Percentiles rank a stretch among this genome's conserved stretches.
Conservation (phyloP, 768 basidiomycete genomes). For the Russula emetica region DNA sequence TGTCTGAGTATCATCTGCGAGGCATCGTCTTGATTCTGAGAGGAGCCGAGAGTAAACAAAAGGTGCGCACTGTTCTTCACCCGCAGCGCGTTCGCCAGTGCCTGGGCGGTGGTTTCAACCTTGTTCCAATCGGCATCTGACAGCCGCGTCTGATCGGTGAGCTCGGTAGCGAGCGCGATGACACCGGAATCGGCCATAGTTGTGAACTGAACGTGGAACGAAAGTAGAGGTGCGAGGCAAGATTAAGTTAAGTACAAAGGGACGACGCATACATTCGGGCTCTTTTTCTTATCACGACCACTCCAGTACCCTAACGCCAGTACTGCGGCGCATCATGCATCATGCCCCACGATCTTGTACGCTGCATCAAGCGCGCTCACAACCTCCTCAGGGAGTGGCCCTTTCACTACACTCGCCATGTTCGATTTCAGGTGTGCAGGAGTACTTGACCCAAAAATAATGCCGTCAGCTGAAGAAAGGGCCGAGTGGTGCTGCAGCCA, state of each 20-base stretch:
- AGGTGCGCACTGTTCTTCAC: conserved; percentile 18
- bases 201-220: neutral
- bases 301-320: conserved; percentile 1
- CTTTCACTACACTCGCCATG: neutral
- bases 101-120: conserved; percentile 20
- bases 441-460: conserved; percentile 2
- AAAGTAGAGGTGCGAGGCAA: neutral
- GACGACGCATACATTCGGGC: neutral
- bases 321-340: neutral
- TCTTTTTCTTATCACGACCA: neutral
- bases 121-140: conserved; percentile 26
- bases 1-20: conserved; percentile 65
- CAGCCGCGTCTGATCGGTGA: conserved; percentile 15
- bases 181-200: conserved; percentile 21
- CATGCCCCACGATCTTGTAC: neutral
- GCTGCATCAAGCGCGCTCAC: neutral
- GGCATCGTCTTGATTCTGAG: neutral
- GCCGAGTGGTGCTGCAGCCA: neutral
- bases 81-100: conserved; percentile 23
- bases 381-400: neutral
- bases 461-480: neutral
- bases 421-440: neutral
- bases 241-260: neutral
- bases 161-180: conserved; percentile 21
- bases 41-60: neutral